Evolutionary conservation across 768 basidiomycete species (phyloP), one percentile per base, ranked within the genome.

Genomic region (Tricholoma terreum): DNA sequence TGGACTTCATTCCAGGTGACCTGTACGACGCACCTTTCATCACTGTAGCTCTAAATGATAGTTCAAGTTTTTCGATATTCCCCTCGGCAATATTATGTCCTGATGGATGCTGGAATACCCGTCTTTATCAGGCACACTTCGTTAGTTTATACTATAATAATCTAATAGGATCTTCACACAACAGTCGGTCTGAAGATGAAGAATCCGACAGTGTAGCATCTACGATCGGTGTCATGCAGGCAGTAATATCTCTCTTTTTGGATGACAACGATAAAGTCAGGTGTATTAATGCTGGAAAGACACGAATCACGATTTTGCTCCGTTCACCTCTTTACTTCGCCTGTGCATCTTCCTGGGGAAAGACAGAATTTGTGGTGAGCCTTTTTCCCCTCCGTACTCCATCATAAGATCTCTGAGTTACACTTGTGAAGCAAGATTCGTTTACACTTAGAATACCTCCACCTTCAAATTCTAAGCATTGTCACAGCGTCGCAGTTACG

Each of bases 71-170:
- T 73, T 52, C 67, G 69, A 50, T 81, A 77, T 65, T 74, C 78
- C 52, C 83, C 82, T 21, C 80, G 94, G 52, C 84, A 92, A 67
- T 99, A 98, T 70, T 97, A 91, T 67, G 83, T 98, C 14, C 80
- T 98, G 17, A 98, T 94, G 0, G 86, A 95, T 60, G 97, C 97
- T 30, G 97, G 97, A 27, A 98, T 98, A 71, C 95, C 95, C n/a
- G 94, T 99, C 10, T 99, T 91, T 67, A 80, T 85, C 42, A 92
- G 91, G 94, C 90, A 70, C 58, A 76, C 63, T 46, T 52, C 35
- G 24, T 35, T 42, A n/a, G 24, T 7, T 21, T 12, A 21, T 31
- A 10, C 22, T 59, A 12, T 33, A 50, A 22, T 30, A 49, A 10
- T 22, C 59, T 57, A 4, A 45, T 43, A 31, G n/a, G 19, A 21